phyloP scores from a whole-genome alignment of 2,329 filamentous ascomycete genomes.

The Ophiognomonia clavigignenti-juglandacearum region DNA sequence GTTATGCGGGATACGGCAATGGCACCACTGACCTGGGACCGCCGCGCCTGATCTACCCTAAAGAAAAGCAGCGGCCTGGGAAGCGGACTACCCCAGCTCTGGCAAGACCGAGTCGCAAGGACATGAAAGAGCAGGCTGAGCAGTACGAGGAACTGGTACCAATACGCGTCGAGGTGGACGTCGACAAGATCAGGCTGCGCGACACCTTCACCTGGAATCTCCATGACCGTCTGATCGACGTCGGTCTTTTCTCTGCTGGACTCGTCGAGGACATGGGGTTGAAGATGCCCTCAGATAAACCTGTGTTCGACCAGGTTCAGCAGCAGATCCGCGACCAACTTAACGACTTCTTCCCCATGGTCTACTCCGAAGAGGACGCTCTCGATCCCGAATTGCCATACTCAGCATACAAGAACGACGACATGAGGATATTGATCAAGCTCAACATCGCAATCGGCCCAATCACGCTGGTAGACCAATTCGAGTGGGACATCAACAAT shows the following conservation, averaged over 20 bases:
- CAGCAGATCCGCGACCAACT: constrained; percentile 83
- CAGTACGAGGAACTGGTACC: constrained; percentile 89
- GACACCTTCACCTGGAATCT: constrained; percentile 99
- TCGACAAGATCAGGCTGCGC: constrained; percentile 90
- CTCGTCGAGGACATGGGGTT: constrained; percentile 87
- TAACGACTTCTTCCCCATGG: constrained; percentile 87
- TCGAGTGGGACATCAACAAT: constrained; percentile 99
- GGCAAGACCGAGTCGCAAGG: constrained; percentile 66
- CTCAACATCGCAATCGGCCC: constrained; percentile 96
- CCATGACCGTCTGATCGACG: constrained; percentile 77
- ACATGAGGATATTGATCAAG: constrained; percentile 95
- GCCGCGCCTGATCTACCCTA: constrained; percentile 73
- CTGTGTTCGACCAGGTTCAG: constrained; percentile 55
- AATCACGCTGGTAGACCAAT: constrained; percentile 91
- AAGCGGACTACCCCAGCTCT: constrained; percentile 69
- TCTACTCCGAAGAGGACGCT: constrained; percentile 84
- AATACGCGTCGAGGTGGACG: constrained; percentile 86
- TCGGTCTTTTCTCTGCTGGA: constrained; percentile 81
- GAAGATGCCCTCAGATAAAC: constrained; percentile 64
- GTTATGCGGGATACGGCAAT: constrained; percentile 88
- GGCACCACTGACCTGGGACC: constrained; percentile 69
- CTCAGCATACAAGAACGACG: constrained; percentile 94
- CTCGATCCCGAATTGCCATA: constrained; percentile 88
- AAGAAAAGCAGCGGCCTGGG: constrained; percentile 69
- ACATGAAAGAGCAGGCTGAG: constrained; percentile 80